Evolutionary conservation across 768 basidiomycete genomes (phyloP).

Genomic region (Termitomyces bulborhizus): DNA sequence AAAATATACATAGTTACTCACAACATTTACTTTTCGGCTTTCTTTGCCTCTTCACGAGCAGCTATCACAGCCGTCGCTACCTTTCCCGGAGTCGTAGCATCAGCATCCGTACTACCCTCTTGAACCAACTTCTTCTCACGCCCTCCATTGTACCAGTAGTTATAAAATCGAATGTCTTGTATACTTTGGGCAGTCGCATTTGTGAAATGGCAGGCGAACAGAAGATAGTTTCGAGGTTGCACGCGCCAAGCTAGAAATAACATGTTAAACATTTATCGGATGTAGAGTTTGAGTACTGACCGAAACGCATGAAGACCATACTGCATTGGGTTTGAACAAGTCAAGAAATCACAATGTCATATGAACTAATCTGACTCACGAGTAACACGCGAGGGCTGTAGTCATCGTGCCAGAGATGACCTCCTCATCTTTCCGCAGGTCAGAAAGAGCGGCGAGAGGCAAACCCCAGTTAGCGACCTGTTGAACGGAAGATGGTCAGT

Average conservation of each 20-base stretch:
- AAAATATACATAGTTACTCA: not conserved
- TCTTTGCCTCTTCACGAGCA: slow-evolving; percentile 34
- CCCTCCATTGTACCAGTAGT: slow-evolving; percentile 90
- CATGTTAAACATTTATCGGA: slow-evolving; percentile 1
- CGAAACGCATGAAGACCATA: slow-evolving; percentile 93
- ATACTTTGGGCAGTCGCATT: slow-evolving; percentile 83
- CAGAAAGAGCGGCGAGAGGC: slow-evolving; percentile 87
- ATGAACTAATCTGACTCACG: slow-evolving; percentile 55
- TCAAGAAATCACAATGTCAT: slow-evolving; percentile 3
- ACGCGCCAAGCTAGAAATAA: slow-evolving; percentile 77
- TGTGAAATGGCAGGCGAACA: slow-evolving; percentile 91
- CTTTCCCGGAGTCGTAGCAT: slow-evolving; percentile 28
- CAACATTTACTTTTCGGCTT: slow-evolving; percentile 20
- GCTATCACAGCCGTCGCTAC: slow-evolving; percentile 48
- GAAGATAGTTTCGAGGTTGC: slow-evolving; percentile 91
- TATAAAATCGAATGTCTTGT: slow-evolving; percentile 80
- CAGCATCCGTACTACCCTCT: slow-evolving; percentile 17
- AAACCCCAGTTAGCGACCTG: slow-evolving; percentile 99
- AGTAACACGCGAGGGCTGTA: slow-evolving; percentile 82
- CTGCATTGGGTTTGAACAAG: slow-evolving; percentile 21
- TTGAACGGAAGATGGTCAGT: slow-evolving; percentile 1
- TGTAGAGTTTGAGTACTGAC: slow-evolving; percentile 33
- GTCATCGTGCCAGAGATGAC: slow-evolving; percentile 98
- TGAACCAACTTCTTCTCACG: slow-evolving; percentile 62
- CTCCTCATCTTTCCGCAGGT: slow-evolving; percentile 91